These are phyloP conservation scores for Lojkania enalia DNA, from an alignment of 2,329 filamentous ascomycete species.

Conservation along the genomic window DNA sequence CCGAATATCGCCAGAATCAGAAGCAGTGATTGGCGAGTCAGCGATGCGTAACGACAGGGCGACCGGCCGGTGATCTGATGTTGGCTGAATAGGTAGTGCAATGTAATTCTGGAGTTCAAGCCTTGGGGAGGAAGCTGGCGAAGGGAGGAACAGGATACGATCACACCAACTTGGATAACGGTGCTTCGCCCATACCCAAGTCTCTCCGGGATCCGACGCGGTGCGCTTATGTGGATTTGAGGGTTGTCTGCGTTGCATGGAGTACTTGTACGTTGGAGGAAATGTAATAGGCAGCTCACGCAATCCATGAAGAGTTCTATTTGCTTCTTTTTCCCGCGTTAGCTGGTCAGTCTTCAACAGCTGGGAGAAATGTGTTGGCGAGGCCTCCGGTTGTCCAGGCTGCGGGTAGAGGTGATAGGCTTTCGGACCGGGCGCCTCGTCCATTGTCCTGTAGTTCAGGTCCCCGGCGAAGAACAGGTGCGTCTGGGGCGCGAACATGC, in stretches of 20 bases:
- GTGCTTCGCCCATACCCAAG: constrained; percentile 76
- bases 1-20: constrained; percentile 41
- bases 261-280: constrained; percentile 93
- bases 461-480: constrained; percentile 89
- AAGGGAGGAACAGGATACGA: constrained; percentile 73
- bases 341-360: constrained; percentile 81
- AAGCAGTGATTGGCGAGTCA: constrained; percentile 47
- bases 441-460: constrained; percentile 88
- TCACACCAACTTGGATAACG: constrained; percentile 92
- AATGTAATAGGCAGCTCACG: constrained; percentile 75
- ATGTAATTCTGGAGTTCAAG: constrained; percentile 68
- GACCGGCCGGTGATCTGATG: constrained; percentile 87
- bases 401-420: constrained; percentile 66
- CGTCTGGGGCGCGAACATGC: constrained; percentile 73
- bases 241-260: constrained; percentile 26
- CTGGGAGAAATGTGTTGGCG: constrained; percentile 63
- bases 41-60: constrained; percentile 71
- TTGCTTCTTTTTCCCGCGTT: constrained; percentile 67
- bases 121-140: constrained; percentile 49
- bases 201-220: constrained; percentile 33
- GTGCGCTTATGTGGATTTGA: constrained; percentile 14
- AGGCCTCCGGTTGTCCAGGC: constrained; percentile 52
- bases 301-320: constrained; percentile 76
- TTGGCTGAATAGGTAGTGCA: constrained; percentile 75
- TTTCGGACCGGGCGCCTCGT: constrained; percentile 62